Percentiles rank a stretch among this genome's conserved stretches.
phyloP scores from a whole-genome alignment of 306 rosid genomes.

The Ormosia semicastrata region DNA sequence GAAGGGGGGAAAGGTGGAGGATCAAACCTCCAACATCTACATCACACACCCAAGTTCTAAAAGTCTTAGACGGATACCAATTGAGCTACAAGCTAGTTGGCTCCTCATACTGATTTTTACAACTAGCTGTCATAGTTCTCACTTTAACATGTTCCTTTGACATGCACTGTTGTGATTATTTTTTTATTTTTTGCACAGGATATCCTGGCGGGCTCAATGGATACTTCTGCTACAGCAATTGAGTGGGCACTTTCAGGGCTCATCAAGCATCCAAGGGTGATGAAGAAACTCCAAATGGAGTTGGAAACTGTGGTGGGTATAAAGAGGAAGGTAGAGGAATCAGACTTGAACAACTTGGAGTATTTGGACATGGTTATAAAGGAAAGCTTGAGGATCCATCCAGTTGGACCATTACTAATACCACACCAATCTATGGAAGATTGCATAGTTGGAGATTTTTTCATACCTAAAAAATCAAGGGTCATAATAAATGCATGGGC shows the following conservation, averaged over 20 bases:
- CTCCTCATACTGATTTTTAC: background rate
- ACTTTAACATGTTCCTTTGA: background rate
- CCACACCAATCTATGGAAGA: conserved; percentile 59
- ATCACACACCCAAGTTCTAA: no score
- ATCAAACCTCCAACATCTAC: no score
- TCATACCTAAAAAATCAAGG: conserved; percentile 48
- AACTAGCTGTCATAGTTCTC: background rate
- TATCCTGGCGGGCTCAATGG: conserved; percentile 52
- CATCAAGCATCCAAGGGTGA: conserved; percentile 49
- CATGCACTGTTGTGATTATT: background rate
- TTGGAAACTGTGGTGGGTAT: conserved; percentile 50
- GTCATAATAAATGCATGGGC: conserved; percentile 40
- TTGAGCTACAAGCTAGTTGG: background rate
- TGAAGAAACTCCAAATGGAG: conserved; percentile 59
- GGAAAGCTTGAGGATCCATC: conserved; percentile 62
- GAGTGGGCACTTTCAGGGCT: conserved; percentile 62
- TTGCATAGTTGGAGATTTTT: conserved; percentile 42
- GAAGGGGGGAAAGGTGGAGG: no score
- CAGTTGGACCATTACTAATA: conserved; percentile 55
- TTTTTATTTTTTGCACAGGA: conserved; percentile 33
- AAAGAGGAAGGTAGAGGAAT: conserved; percentile 60
- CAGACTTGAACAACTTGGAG: conserved; percentile 46
- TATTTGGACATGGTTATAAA: conserved; percentile 56
- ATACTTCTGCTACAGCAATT: conserved; percentile 53
- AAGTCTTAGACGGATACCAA: no score